Conservation (phyloP, 192 early-diverging fungal genomes). For the Backusella sp. region DNA sequence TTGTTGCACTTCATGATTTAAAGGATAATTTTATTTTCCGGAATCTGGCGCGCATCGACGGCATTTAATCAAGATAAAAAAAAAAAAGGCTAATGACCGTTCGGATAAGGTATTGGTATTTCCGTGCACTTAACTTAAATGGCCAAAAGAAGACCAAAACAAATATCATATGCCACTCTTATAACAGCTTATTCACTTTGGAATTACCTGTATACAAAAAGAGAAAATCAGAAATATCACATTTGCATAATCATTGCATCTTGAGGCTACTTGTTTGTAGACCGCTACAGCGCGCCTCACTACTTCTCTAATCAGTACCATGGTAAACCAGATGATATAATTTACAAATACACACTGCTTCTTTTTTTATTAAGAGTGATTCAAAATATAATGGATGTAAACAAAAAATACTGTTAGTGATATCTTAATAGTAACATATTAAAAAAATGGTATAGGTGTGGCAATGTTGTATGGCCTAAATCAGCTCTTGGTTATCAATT, state of each 20-base stretch:
- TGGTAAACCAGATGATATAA: background rate
- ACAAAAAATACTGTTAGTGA: background rate
- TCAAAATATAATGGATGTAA: background rate
- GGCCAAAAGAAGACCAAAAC: too few species aligned
- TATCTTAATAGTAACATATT: background rate
- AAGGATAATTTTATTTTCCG: too few species aligned
- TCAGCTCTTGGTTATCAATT: conserved; percentile 15
- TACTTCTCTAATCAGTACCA: background rate
- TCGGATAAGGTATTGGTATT: too few species aligned
- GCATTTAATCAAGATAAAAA: too few species aligned
- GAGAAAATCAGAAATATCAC: background rate
- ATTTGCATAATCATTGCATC: background rate
- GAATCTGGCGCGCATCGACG: too few species aligned
- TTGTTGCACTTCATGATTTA: too few species aligned
- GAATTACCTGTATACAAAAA: too few species aligned
- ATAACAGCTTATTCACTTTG: too few species aligned
- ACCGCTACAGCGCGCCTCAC: background rate
- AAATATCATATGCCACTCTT: too few species aligned
- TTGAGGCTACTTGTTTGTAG: background rate
- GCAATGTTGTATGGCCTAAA: background rate
- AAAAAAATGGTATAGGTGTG: background rate
- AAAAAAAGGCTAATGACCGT: too few species aligned
- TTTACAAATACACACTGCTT: background rate
- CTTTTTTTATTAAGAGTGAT: background rate
- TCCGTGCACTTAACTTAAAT: too few species aligned